A percentile compares a stretch with the other conserved stretches of the same genome.
These are phyloP conservation scores for Xanthoceras sorbifolium DNA, from an alignment of 345 rosid species.

Conservation along the genomic window DNA sequence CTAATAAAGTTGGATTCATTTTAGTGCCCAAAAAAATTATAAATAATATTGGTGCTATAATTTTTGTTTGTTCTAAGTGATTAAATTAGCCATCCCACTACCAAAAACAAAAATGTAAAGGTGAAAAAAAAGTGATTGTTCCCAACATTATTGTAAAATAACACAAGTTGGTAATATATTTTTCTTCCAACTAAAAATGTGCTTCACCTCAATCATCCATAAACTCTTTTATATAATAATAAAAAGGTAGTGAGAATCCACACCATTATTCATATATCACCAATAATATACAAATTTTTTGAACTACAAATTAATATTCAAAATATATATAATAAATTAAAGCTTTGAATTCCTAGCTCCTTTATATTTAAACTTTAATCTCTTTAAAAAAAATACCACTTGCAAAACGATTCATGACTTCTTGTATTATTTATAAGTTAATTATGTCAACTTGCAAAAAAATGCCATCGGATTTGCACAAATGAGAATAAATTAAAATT, in stretches of 20 bases:
- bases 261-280: constrained; percentile 8
- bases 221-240: not conserved
- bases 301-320: not conserved
- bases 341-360: not conserved
- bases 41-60: not conserved
- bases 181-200: not conserved
- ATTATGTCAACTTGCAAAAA: not conserved
- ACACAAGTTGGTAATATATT: not conserved
- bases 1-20: too few species aligned
- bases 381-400: not conserved
- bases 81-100: not conserved
- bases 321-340: not conserved
- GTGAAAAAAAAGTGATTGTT: not conserved
- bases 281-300: not conserved
- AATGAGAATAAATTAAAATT: not conserved
- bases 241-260: not conserved
- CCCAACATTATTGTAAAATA: not conserved
- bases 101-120: too few species aligned
- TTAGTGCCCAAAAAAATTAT: too few species aligned
- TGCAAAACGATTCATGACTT: not conserved
- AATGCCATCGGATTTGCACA: not conserved
- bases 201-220: constrained; percentile 8
- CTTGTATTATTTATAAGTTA: not conserved
- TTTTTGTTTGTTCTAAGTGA: not conserved
- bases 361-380: too few species aligned